These are phyloP conservation scores for Verticillium isaacii DNA, from an alignment of 2,329 filamentous ascomycete species.

Conservation along the genomic window DNA sequence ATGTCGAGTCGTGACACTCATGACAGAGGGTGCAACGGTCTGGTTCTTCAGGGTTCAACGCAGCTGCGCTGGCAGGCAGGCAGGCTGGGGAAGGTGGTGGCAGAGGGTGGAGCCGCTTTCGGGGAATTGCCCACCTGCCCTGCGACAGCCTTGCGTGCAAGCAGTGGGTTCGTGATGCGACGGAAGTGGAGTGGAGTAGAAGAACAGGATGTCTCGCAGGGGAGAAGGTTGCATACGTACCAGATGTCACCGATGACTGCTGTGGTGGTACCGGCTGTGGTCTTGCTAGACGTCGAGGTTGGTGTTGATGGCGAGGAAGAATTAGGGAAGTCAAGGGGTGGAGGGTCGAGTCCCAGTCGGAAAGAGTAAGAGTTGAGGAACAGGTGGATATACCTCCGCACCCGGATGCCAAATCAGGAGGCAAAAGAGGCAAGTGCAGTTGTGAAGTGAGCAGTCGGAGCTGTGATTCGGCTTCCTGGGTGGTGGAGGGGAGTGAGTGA, in stretches of 20 bases:
- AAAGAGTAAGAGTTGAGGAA: background rate
- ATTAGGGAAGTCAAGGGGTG: background rate
- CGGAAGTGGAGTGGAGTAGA: background rate
- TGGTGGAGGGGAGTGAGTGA: background rate
- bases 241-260: background rate
- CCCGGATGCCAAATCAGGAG: background rate
- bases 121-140: background rate
- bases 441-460: background rate
- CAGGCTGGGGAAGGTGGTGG: background rate
- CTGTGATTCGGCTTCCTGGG: background rate
- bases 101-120: background rate
- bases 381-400: background rate
- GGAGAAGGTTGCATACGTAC: conserved; percentile 8
- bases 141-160: background rate
- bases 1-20: background rate
- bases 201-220: background rate
- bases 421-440: background rate
- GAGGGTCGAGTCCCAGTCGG: background rate
- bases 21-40: background rate
- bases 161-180: background rate
- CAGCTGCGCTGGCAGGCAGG: background rate
- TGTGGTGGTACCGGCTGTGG: background rate
- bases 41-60: background rate
- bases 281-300: background rate
- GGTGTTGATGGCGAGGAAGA: background rate